Conservation (phyloP, 2,329 filamentous ascomycete species). For the Colletotrichum theobromicola region DNA sequence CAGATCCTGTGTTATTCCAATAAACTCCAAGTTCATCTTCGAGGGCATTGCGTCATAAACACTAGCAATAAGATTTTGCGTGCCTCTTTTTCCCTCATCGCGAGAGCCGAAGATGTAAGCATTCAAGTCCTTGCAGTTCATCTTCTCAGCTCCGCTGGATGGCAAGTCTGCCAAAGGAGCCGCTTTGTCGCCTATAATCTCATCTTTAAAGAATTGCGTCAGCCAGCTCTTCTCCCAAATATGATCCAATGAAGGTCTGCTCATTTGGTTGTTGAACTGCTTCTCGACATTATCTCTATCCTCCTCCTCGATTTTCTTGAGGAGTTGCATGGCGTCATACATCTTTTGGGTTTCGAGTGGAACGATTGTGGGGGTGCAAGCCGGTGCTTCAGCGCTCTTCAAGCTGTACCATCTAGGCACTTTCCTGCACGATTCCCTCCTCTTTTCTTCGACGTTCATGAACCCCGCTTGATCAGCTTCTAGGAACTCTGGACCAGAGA, state of each 20-base stretch:
- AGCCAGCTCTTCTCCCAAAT: not conserved
- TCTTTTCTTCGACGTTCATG: fast-evolving
- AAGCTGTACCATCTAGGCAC: not conserved
- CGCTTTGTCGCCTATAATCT: not conserved
- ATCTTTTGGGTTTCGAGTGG: fast-evolving
- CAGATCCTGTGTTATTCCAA: not conserved
- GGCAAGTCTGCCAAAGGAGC: not conserved
- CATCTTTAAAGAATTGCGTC: not conserved
- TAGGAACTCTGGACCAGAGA: fast-evolving
- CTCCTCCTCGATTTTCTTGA: not conserved
- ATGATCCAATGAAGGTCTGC: not conserved
- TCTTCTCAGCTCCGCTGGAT: fast-evolving
- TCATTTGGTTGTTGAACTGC: not conserved
- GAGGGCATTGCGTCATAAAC: not conserved
- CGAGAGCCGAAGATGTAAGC: not conserved
- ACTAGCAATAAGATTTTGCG: not conserved
- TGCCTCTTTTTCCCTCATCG: fast-evolving
- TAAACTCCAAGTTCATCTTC: fast-evolving
- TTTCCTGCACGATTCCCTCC: fast-evolving
- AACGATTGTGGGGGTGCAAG: not conserved
- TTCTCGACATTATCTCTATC: not conserved
- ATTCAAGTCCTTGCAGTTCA: not conserved
- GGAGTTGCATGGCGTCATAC: not conserved
- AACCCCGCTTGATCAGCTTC: fast-evolving
- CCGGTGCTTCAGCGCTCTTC: not conserved